Percentiles rank a stretch among this genome's conserved stretches.
Evolutionary conservation across 306 rosid genomes (phyloP).

Genomic region (Phaseolus lunatus): DNA sequence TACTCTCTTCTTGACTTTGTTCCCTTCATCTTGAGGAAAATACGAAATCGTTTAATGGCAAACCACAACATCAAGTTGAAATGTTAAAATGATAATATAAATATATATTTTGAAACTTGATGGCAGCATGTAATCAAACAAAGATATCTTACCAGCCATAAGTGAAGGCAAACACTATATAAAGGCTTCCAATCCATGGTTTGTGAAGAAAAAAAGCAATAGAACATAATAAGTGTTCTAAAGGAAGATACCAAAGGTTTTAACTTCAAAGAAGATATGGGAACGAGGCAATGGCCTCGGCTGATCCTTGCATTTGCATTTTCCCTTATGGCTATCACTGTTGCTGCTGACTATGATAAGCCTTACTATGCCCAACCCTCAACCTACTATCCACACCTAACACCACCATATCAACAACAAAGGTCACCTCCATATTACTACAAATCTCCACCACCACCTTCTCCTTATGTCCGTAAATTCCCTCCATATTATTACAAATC

Average conservation of each 20-base stretch:
- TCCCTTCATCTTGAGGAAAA: background rate
- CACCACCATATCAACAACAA: background rate
- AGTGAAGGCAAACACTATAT: constrained; percentile 34
- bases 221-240: background rate
- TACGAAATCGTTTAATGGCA: background rate
- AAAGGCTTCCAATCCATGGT: background rate
- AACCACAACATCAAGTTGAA: constrained; percentile 21
- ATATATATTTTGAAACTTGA: background rate
- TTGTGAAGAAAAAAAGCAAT: background rate
- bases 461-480: too few species aligned
- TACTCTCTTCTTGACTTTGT: constrained; percentile 46
- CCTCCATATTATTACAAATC: constrained; percentile 16
- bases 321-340: background rate
- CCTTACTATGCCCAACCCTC: constrained; percentile 7
- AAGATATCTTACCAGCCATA: background rate
- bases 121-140: background rate
- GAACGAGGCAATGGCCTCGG: constrained; percentile 32
- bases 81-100: constrained; percentile 13
- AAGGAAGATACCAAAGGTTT: background rate
- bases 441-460: constrained; percentile 1
- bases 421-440: background rate
- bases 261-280: background rate
- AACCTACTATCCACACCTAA: background rate
- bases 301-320: constrained; percentile 8
- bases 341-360: background rate